These are phyloP conservation scores for Tanacetum coccineum DNA, from an alignment of 129 eudicot genomes.

Conservation along the genomic window DNA sequence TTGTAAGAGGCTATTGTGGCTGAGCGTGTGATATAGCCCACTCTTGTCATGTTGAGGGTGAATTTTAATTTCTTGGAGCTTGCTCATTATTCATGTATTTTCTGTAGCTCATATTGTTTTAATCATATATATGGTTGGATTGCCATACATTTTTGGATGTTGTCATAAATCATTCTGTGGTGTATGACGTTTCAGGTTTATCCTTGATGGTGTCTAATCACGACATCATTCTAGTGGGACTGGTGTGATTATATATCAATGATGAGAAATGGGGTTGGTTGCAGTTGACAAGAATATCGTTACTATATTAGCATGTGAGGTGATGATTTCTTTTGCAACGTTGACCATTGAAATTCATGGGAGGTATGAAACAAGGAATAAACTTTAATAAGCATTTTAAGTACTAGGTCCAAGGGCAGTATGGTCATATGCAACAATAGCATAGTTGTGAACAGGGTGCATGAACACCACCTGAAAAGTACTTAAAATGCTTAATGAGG, in stretches of 20 bases:
- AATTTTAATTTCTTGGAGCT: no score
- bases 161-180: no score
- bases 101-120: no score
- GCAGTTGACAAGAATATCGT: conserved; percentile 96
- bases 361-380: conserved; percentile 46
- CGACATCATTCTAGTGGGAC: conserved; percentile 91
- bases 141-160: no score
- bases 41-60: no score
- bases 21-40: no score
- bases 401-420: conserved; percentile 87
- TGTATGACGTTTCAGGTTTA: conserved; percentile 47
- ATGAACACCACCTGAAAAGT: conserved; percentile 79
- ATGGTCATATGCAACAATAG: conserved; percentile 86
- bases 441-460: conserved; percentile 91
- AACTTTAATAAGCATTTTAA: no score
- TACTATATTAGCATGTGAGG: conserved; percentile 80
- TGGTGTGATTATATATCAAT: conserved; percentile 88
- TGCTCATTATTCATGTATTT: no score
- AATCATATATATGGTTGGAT: no score
- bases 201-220: conserved; percentile 88
- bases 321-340: conserved; percentile 97
- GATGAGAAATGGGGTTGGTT: conserved; percentile 75
- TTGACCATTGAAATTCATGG: conserved; percentile 90
- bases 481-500: not conserved
- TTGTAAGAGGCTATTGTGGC: no score